Conservation (phyloP, 441 rosid genomes). For the Flueggea neowawraea region DNA sequence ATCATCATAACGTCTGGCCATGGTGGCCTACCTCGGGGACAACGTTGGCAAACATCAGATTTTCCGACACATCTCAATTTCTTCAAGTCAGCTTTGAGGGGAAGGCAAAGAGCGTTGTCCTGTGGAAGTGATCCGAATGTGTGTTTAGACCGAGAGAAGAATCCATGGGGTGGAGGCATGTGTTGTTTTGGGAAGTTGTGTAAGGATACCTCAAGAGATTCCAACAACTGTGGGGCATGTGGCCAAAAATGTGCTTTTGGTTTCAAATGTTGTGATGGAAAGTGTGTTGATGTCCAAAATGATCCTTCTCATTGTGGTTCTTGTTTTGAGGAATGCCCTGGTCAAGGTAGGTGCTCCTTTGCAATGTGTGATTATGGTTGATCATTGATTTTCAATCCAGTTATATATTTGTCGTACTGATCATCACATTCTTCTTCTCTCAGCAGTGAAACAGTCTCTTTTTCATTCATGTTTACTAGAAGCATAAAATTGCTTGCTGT, state of each 20-base stretch:
- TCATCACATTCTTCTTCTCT: no score
- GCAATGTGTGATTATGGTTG: constrained; percentile 35
- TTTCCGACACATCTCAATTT: constrained; percentile 22
- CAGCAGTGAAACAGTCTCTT: no score
- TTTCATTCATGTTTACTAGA: no score
- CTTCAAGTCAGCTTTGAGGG: constrained; percentile 16
- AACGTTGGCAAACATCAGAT: constrained; percentile 6
- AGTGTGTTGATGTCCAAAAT: constrained; percentile 28
- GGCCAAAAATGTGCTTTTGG: constrained; percentile 29
- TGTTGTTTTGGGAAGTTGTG: constrained; percentile 29
- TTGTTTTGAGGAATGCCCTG: constrained; percentile 31
- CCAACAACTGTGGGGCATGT: constrained; percentile 30
- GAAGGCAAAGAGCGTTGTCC: constrained; percentile 21
- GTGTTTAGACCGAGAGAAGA: constrained; percentile 26
- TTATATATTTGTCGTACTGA: no score
- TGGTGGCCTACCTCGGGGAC: no score
- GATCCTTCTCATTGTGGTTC: constrained; percentile 38
- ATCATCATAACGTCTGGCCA: neutral
- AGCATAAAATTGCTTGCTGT: no score
- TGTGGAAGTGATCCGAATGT: constrained; percentile 23
- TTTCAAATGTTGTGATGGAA: constrained; percentile 29
- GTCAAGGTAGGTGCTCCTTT: constrained; percentile 24
- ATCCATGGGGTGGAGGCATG: constrained; percentile 32
- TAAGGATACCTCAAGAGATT: constrained; percentile 31
- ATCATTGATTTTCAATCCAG: constrained; percentile 2